phyloP scores from a whole-genome alignment of 2,329 filamentous ascomycete species.

The Fusarium acutatum region DNA sequence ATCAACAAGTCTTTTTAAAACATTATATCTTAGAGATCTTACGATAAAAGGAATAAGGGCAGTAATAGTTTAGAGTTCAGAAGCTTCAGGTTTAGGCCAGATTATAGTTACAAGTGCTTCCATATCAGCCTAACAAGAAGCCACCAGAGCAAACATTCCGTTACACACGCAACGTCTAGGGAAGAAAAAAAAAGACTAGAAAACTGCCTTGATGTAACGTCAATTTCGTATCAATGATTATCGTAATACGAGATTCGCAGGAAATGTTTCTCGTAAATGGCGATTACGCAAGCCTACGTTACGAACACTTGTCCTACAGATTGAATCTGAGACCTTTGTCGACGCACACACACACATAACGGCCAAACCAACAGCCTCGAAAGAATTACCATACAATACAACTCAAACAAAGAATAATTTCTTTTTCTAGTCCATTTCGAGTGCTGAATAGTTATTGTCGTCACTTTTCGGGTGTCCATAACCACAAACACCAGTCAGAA shows the following conservation, averaged over 20 bases:
- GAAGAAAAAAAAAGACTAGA: neutral
- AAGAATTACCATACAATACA: neutral
- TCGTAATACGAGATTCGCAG: neutral
- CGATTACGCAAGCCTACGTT: constrained; percentile 24
- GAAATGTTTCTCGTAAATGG: neutral
- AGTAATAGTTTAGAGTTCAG: neutral
- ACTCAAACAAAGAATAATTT: neutral
- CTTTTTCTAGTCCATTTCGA: neutral
- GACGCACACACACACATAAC: neutral
- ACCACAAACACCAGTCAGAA: neutral
- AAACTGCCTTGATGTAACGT: neutral
- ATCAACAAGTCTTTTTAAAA: too few relatives aligned
- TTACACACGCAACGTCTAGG: neutral
- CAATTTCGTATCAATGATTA: neutral
- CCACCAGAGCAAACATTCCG: neutral
- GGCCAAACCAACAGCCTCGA: neutral
- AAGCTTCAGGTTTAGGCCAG: neutral
- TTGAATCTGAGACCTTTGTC: neutral
- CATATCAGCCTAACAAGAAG: neutral
- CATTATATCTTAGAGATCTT: neutral
- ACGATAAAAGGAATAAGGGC: neutral
- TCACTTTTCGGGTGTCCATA: constrained; percentile 1
- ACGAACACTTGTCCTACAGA: constrained; percentile 20
- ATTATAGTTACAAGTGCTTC: neutral
- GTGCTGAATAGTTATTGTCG: neutral